Evolutionary conservation across 805 yeast species (phyloP).

Genomic region (Clavispora santaluciae): DNA sequence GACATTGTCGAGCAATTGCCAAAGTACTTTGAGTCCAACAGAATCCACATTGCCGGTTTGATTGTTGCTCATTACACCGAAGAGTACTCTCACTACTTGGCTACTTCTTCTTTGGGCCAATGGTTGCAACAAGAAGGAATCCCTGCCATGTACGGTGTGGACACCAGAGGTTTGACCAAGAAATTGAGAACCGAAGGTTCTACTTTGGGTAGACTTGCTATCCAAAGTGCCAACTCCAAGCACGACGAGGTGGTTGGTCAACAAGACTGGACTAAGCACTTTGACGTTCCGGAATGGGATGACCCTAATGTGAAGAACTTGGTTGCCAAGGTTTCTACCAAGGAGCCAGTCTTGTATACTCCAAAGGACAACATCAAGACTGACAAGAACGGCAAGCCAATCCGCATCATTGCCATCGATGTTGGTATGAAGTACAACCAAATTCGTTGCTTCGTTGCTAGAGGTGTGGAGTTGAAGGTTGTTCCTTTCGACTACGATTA

Average conservation of each 20-base stretch:
- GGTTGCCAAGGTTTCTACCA: constrained; percentile 84
- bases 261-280: constrained; percentile 54
- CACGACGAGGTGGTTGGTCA: constrained; percentile 28
- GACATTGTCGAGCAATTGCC: constrained; percentile 75
- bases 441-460: constrained; percentile 89
- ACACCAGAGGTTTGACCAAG: constrained; percentile 92
- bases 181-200: constrained; percentile 90
- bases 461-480: constrained; percentile 94
- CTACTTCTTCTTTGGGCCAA: constrained; percentile 83
- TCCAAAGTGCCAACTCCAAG: constrained; percentile 42
- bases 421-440: constrained; percentile 98
- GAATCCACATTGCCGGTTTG: constrained; percentile 93
- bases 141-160: constrained; percentile 97
- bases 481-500: constrained; percentile 95
- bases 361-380: constrained; percentile 56
- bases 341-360: constrained; percentile 68
- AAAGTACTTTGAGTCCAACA: constrained; percentile 86
- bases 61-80: constrained; percentile 97
- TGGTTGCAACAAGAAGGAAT: constrained; percentile 91
- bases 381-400: constrained; percentile 66
- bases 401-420: constrained; percentile 86
- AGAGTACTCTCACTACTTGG: constrained; percentile 90
- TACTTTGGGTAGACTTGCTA: constrained; percentile 81
- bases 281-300: constrained; percentile 79
- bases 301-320: constrained; percentile 90